Conservation (phyloP, 2,329 filamentous ascomycete species). For the Fusarium sublunatum region DNA sequence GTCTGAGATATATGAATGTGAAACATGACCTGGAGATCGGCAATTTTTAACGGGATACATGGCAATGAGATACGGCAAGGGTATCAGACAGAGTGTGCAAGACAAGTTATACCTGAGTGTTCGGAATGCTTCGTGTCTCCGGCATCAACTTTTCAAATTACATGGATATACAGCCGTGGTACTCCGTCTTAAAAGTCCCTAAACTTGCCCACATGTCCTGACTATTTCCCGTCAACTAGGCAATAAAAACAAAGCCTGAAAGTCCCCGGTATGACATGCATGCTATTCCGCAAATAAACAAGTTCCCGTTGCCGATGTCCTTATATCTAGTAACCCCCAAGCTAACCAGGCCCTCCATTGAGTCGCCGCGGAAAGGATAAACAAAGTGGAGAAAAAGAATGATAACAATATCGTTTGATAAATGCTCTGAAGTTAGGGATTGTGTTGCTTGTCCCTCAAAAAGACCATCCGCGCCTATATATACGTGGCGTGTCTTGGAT, state of each 20-base stretch:
- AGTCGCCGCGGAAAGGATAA: conserved; percentile 4
- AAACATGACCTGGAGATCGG: neutral
- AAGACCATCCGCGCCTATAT: conserved; percentile 4
- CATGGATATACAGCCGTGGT: conserved; percentile 12
- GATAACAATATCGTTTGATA: conserved; percentile 1
- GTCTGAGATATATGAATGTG: conserved; percentile 14
- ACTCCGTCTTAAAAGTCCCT: neutral
- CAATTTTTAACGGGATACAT: neutral
- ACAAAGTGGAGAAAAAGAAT: conserved; percentile 1
- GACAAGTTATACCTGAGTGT: neutral
- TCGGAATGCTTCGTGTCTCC: neutral
- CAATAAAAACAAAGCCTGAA: conserved; percentile 2
- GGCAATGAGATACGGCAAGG: neutral
- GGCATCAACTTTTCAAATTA: conserved; percentile 10
- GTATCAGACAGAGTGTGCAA: neutral
- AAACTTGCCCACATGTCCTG: conserved; percentile 4
- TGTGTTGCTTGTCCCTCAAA: conserved; percentile 7
- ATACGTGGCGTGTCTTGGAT: conserved; percentile 6
- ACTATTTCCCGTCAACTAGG: conserved; percentile 6
- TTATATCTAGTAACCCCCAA: conserved; percentile 21
- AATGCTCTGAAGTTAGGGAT: conserved; percentile 4
- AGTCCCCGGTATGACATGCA: conserved; percentile 16
- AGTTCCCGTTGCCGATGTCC: conserved; percentile 16
- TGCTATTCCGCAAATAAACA: neutral
- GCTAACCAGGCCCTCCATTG: conserved; percentile 6